Evolutionary conservation across 148 eudicot genomes (phyloP).

Genomic region (Suaeda aralocaspica): DNA sequence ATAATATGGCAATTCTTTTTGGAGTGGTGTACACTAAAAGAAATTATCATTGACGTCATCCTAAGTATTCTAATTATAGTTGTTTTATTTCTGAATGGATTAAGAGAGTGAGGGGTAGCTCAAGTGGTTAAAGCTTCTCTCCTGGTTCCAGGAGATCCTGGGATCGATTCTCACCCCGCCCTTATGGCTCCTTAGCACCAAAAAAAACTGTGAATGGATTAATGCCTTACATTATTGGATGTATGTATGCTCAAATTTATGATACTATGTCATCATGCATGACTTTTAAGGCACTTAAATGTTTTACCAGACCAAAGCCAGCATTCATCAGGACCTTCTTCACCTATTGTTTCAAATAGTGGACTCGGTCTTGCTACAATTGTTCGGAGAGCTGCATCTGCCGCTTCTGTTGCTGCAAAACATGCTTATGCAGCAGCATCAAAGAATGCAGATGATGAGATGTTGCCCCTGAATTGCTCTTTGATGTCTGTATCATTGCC

Average conservation of each 20-base stretch:
- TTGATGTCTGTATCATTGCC: constrained; percentile 93
- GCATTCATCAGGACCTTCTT: constrained; percentile 44
- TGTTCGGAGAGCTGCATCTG: constrained; percentile 73
- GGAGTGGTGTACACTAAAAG: too few species aligned
- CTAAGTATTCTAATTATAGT: neutral
- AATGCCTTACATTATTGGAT: neutral
- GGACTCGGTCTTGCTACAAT: constrained; percentile 58
- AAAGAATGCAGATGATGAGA: constrained; percentile 55
- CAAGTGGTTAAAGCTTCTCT: too few species aligned
- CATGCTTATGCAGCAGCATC: constrained; percentile 67
- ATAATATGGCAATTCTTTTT: too few species aligned
- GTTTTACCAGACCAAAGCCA: constrained; percentile 74
- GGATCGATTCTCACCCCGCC: too few species aligned
- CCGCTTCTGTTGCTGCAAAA: constrained; percentile 81
- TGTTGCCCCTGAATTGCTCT: constrained; percentile 91
- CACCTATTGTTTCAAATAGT: constrained; percentile 52
- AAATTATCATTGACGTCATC: too few species aligned
- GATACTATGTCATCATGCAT: neutral
- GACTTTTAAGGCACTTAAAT: neutral
- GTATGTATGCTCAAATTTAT: neutral
- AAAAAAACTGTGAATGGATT: too few species aligned
- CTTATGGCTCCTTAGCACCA: too few species aligned
- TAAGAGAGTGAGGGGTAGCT: too few species aligned
- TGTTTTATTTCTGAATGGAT: neutral
- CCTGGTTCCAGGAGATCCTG: too few species aligned